These are phyloP conservation scores for Acanthamoeba healyi DNA, from an alignment of 208 protist species.

Conservation along the genomic window DNA sequence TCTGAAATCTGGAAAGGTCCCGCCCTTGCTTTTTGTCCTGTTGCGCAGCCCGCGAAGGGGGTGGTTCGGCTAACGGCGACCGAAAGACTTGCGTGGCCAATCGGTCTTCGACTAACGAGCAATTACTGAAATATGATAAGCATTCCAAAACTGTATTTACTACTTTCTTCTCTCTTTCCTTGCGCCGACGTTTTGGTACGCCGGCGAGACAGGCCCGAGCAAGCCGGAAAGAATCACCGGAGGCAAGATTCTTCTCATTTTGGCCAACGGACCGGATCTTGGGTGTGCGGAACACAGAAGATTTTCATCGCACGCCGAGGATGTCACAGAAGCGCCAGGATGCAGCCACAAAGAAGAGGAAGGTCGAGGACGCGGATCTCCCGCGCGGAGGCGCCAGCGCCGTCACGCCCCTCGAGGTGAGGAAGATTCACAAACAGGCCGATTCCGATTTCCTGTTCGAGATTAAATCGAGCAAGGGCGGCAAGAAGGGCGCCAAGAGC, in stretches of 20 bases:
- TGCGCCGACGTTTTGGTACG: not conserved
- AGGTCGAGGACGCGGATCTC: constrained; percentile 49
- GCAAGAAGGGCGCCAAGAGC: constrained; percentile 23
- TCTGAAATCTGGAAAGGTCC: not conserved
- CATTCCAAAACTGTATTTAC: not conserved
- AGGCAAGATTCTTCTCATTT: not conserved
- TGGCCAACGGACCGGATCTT: constrained; percentile 3
- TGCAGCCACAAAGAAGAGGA: constrained; percentile 34
- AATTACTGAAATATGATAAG: not conserved
- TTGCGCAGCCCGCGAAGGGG: not conserved
- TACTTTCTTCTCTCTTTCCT: not conserved
- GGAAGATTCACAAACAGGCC: constrained; percentile 55
- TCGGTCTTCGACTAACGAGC: not conserved
- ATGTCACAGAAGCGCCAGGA: not conserved
- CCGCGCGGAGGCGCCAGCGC: not conserved
- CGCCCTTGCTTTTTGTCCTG: not conserved
- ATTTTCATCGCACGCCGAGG: not conserved
- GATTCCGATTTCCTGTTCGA: constrained; percentile 71
- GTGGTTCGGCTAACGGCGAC: not conserved
- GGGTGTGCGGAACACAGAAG: too few species aligned
- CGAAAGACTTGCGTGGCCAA: not conserved
- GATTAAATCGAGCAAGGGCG: constrained; percentile 26
- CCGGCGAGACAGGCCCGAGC: not conserved
- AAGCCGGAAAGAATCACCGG: not conserved
- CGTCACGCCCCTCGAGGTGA: constrained; percentile 41